Percentiles rank a stretch among this genome's conserved stretches.
These are phyloP conservation scores for Lipomyces japonicus DNA, from an alignment of 805 yeast species.

Conservation along the genomic window DNA sequence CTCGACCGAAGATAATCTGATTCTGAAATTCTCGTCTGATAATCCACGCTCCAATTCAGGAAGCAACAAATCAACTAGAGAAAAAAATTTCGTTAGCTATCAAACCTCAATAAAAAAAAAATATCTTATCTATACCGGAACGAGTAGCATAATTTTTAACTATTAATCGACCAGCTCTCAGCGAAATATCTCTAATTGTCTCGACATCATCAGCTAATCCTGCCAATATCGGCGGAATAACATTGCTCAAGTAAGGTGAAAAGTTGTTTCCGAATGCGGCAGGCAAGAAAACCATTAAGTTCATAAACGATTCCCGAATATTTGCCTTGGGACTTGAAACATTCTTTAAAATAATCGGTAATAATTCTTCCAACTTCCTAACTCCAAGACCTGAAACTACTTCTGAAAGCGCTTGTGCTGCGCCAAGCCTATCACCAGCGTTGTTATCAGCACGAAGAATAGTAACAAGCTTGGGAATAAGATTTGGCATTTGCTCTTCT, in stretches of 20 bases:
- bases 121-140: constrained; percentile 43
- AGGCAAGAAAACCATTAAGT: constrained; percentile 81
- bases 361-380: constrained; percentile 77
- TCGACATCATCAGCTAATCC: constrained; percentile 91
- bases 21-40: constrained; percentile 75
- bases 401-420: constrained; percentile 95
- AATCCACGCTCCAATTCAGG: constrained; percentile 93
- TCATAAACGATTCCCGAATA: constrained; percentile 89
- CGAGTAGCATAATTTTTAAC: constrained; percentile 87
- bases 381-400: constrained; percentile 90
- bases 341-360: constrained; percentile 73
- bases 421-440: constrained; percentile 90
- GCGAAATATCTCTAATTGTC: constrained; percentile 78
- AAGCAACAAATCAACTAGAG: constrained; percentile 68
- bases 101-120: neutral
- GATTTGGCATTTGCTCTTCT: constrained; percentile 89
- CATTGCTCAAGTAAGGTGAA: constrained; percentile 77
- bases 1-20: constrained; percentile 89
- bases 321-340: constrained; percentile 64
- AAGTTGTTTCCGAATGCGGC: constrained; percentile 91
- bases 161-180: constrained; percentile 87
- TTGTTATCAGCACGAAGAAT: constrained; percentile 73
- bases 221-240: constrained; percentile 85
- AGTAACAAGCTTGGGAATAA: constrained; percentile 72
- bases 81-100: neutral